Evolutionary conservation across 352 stramenopile species (phyloP).

Genomic region (Thalassiosira allenii): DNA sequence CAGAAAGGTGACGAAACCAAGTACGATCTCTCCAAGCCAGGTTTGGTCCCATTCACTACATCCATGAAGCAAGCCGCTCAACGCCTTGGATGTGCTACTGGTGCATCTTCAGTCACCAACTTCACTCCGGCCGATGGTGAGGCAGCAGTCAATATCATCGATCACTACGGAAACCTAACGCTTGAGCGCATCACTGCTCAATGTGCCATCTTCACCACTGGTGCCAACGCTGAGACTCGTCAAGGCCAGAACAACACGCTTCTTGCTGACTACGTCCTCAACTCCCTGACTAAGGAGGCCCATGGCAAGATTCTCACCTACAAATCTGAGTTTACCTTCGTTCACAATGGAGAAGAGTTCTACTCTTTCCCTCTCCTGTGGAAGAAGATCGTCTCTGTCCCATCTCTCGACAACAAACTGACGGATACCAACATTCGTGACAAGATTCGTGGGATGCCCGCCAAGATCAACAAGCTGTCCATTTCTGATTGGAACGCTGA

Average conservation of each 20-base stretch:
- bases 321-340: background rate
- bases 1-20: background rate
- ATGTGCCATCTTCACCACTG: background rate
- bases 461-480: background rate
- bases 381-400: background rate
- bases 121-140: background rate
- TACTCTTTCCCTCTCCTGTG: background rate
- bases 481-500: background rate
- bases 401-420: background rate
- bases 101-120: background rate
- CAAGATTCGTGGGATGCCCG: background rate
- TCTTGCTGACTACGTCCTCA: background rate
- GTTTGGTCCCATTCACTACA: background rate
- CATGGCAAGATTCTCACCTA: background rate
- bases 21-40: background rate
- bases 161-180: background rate
- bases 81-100: no score
- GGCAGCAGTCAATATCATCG: background rate
- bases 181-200: background rate
- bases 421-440: background rate
- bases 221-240: background rate
- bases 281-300: background rate
- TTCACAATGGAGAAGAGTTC: background rate
- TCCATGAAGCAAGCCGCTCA: no score
- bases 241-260: slow-evolving; percentile 3